Conservation (phyloP, 2,329 filamentous ascomycete species). For the Hysterium pulicare region DNA sequence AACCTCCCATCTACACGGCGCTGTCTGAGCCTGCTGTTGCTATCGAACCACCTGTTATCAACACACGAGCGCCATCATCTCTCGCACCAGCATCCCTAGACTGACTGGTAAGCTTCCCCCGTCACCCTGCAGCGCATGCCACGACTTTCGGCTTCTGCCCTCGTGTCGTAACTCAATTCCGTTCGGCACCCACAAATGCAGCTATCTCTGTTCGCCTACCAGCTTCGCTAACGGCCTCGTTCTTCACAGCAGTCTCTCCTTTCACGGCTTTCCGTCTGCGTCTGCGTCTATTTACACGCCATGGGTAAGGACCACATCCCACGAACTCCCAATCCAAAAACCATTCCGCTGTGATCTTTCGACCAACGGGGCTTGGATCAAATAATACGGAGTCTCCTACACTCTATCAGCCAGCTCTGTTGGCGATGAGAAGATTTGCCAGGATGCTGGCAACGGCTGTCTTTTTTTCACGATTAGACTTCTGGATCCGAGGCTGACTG, state of each 20-base stretch:
- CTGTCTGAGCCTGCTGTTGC: slow-evolving; percentile 20
- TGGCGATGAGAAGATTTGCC: too few species aligned
- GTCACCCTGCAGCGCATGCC: slow-evolving; percentile 6
- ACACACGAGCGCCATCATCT: slow-evolving; percentile 33
- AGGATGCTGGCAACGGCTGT: too few species aligned
- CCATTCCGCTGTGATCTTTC: too few species aligned
- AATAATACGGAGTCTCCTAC: too few species aligned
- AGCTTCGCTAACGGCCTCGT: slow-evolving; percentile 3
- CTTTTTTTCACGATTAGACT: too few species aligned
- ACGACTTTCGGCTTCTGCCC: slow-evolving; percentile 4
- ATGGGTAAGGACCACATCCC: slow-evolving; percentile 39
- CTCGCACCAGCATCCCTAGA: slow-evolving; percentile 33
- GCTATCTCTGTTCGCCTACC: slow-evolving; percentile 21
- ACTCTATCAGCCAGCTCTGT: too few species aligned
- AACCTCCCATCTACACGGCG: slow-evolving; percentile 25
- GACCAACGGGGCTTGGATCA: too few species aligned
- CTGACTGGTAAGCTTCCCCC: slow-evolving; percentile 34
- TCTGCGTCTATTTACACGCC: slow-evolving; percentile 27
- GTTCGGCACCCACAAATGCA: slow-evolving; percentile 22
- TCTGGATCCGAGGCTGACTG: slow-evolving; percentile 23
- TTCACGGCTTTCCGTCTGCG: slow-evolving; percentile 26
- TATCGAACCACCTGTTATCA: slow-evolving; percentile 19
- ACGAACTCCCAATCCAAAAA: too few species aligned
- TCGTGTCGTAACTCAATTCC: slow-evolving; percentile 31
- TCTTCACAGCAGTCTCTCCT: slow-evolving; percentile 30